phyloP scores from a whole-genome alignment of 345 rosid species.

The Eutrema japonicum region DNA sequence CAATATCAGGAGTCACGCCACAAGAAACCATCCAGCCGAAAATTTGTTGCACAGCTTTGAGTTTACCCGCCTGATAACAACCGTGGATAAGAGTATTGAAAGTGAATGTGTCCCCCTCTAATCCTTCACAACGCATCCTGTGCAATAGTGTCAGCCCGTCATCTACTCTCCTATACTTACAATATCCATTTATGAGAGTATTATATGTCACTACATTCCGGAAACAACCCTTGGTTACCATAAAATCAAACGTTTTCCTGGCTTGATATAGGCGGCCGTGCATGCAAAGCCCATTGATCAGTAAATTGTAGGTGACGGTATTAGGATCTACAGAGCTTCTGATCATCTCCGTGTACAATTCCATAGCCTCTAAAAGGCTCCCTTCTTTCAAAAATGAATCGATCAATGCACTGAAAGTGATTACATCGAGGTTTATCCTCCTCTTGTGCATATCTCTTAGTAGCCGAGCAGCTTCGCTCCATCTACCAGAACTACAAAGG shows the following conservation, averaged over 20 bases:
- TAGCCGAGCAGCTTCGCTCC: neutral
- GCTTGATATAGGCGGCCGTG: constrained; percentile 27
- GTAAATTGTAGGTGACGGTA: constrained; percentile 7
- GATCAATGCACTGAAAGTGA: constrained; percentile 32
- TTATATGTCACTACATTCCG: constrained; percentile 39
- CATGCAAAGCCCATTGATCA: constrained; percentile 21
- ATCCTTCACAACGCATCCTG: constrained; percentile 35
- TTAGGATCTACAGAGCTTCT: constrained; percentile 9
- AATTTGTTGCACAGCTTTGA: constrained; percentile 28
- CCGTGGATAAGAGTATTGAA: constrained; percentile 37
- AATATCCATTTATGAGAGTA: constrained; percentile 42
- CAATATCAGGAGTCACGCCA: constrained; percentile 35
- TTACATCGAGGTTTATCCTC: constrained; percentile 17
- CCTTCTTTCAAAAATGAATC: constrained; percentile 14
- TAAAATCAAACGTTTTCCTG: neutral
- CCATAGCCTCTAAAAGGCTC: neutral
- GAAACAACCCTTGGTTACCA: constrained; percentile 4
- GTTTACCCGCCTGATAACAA: constrained; percentile 37
- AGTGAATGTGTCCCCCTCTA: constrained; percentile 28
- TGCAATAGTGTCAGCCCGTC: constrained; percentile 37
- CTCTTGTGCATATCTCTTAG: constrained; percentile 20
- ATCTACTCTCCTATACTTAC: constrained; percentile 35
- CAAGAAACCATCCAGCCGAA: constrained; percentile 37
- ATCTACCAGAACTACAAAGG: constrained; percentile 12
- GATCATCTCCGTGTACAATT: constrained; percentile 27